Evolutionary conservation across 2,329 filamentous ascomycete species (phyloP).

Genomic region (Elsinoe australis): DNA sequence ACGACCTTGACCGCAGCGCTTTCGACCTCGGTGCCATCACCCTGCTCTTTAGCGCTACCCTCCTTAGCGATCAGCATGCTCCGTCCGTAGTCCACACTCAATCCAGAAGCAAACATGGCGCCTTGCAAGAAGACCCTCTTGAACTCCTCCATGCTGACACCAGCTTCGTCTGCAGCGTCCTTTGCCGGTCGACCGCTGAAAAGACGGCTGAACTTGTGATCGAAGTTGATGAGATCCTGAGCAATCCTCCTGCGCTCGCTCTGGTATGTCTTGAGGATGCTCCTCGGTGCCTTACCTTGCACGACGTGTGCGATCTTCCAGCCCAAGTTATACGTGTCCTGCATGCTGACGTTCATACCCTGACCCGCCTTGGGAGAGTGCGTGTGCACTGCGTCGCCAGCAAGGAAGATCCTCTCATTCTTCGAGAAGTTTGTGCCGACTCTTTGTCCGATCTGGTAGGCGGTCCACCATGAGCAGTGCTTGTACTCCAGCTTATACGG

Average conservation of each 20-base stretch:
- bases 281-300: conserved; percentile 30
- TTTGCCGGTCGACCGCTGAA: conserved; percentile 53
- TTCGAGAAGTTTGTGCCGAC: conserved; percentile 52
- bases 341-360: conserved; percentile 67
- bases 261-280: conserved; percentile 23
- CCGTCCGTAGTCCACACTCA: conserved; percentile 50
- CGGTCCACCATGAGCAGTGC: conserved; percentile 61
- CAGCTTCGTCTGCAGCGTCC: conserved; percentile 52
- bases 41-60: conserved; percentile 38
- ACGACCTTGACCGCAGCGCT: conserved; percentile 23
- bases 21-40: conserved; percentile 42
- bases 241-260: conserved; percentile 35
- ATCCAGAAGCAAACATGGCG: conserved; percentile 52
- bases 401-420: conserved; percentile 56
- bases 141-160: conserved; percentile 56
- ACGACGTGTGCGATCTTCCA: conserved; percentile 50
- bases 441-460: conserved; percentile 46
- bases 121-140: conserved; percentile 54
- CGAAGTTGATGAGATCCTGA: conserved; percentile 47
- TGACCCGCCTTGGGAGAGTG: conserved; percentile 58
- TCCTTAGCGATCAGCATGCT: conserved; percentile 51
- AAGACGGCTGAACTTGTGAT: conserved; percentile 39
- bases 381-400: conserved; percentile 55
- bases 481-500: conserved; percentile 61
- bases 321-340: conserved; percentile 54